Base-by-base conservation (phyloP, 305 asterid species). In the Solanum hybrid region DNA sequence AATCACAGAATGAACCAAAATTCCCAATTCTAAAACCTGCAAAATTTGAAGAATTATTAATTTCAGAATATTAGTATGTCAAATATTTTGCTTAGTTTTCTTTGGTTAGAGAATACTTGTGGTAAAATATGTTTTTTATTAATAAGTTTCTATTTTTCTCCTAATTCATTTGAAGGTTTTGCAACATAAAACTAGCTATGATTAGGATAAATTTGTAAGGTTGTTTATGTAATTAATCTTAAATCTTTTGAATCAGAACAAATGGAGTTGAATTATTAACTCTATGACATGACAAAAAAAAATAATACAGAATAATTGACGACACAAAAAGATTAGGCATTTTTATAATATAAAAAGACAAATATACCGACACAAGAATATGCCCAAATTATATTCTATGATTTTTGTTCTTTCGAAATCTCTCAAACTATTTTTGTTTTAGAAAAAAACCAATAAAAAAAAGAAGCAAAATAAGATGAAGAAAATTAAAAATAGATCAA, bases 11-110 rank as follows among this genome's bases (percentile, higher is more conserved):
- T 94, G 96, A 37, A 94, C 93, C 4, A 94, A 88, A 31, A 94
- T 94, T 10, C 96, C 96, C 92, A 94, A 11, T 69, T 93, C 94
- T 89, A 94, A 87, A 22, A 93, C 93, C 95, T 94, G 82, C 29
- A 92, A 60, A 22, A 11, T 75, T 84, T n/a, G 14, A 29, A 42
- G 27, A 27, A 15, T 27, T 42, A 45, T 80, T 69, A 69, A 69
- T 69, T 38, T 24, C 29, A 15, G 84, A 38, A 9, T 91, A 95
- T 96, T 60, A 60, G 71, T 60, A 19, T 60, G 26, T 60, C 71
- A 60, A 60, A 60, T 60, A 60, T 19, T 22, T 19, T 60, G 26
- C 12, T 19, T 8, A 22, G 29, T 77, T 34, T 77, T 34, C 42
- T 77, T 32, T 77, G 27, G 82, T 77, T 34, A 77, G 82, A 77